Percentiles rank a stretch among this genome's conserved stretches.
phyloP scores from a whole-genome alignment of 2,329 filamentous ascomycete species.

The Ascochyta fabae region DNA sequence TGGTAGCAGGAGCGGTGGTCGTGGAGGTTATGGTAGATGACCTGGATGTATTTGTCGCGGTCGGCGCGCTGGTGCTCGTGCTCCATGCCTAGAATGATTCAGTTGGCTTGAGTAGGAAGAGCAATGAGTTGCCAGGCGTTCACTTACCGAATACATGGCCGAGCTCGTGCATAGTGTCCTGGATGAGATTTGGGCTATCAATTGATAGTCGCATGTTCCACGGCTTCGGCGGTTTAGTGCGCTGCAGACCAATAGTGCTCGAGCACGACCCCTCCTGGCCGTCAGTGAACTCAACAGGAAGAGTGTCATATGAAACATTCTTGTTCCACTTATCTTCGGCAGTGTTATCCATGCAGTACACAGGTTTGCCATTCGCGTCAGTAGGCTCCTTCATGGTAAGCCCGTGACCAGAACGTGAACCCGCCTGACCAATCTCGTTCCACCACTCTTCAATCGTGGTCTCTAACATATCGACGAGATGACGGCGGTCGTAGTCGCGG shows the following conservation, averaged over 20 bases:
- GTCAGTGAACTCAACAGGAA: conserved; percentile 6
- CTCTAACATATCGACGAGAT: neutral
- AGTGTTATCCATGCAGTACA: neutral
- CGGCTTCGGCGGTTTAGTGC: neutral
- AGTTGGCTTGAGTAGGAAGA: neutral
- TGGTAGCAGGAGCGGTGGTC: conserved; percentile 3
- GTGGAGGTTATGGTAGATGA: neutral
- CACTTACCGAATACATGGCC: conserved; percentile 1
- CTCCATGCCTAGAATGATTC: conserved; percentile 3
- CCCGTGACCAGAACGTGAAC: neutral
- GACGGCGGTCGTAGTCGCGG: neutral
- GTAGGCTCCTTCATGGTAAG: neutral
- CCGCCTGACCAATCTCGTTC: neutral
- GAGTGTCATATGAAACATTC: neutral
- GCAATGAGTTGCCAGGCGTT: no score
- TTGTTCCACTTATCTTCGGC: conserved; percentile 1
- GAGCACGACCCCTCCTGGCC: neutral
- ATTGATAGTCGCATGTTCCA: neutral
- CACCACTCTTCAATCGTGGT: neutral
- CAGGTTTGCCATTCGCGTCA: neutral
- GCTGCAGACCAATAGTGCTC: neutral
- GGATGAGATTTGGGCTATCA: neutral
- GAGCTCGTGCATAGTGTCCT: conserved; percentile 1
- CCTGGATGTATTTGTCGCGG: conserved; percentile 11
- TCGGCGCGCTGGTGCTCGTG: conserved; percentile 12